A percentile compares a stretch with the other conserved stretches of the same genome.
phyloP scores from a whole-genome alignment of 768 basidiomycete species.

The Russula emetica region DNA sequence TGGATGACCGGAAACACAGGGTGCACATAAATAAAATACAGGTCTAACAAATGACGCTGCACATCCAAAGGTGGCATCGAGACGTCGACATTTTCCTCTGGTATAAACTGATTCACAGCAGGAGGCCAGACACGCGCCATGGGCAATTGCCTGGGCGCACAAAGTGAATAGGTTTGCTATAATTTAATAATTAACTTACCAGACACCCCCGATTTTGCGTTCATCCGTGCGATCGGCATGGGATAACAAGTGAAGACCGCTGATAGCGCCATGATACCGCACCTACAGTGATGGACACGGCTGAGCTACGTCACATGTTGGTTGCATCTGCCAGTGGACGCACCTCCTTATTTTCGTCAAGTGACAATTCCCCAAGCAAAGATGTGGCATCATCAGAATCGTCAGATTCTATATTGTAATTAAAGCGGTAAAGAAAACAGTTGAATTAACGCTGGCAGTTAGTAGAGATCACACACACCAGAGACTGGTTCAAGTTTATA shows the following conservation, averaged over 20 bases:
- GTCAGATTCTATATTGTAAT: slow-evolving; percentile 24
- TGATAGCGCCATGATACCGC: slow-evolving; percentile 76
- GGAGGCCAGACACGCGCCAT: slow-evolving; percentile 76
- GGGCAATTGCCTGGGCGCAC: slow-evolving; percentile 52
- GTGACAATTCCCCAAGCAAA: slow-evolving; percentile 63
- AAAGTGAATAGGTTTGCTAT: slow-evolving; percentile 6
- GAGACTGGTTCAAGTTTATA: slow-evolving; percentile 48
- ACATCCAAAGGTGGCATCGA: slow-evolving; percentile 55
- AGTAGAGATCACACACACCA: slow-evolving; percentile 10
- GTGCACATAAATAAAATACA: slow-evolving; percentile 83
- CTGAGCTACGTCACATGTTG: slow-evolving; percentile 31
- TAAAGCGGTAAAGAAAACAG: not conserved
- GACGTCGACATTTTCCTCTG: slow-evolving; percentile 44
- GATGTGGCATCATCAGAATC: slow-evolving; percentile 43
- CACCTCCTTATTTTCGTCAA: slow-evolving; percentile 75
- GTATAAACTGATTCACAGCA: slow-evolving; percentile 42
- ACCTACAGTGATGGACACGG: slow-evolving; percentile 46
- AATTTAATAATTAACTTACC: slow-evolving; percentile 38
- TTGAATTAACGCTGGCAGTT: not conserved
- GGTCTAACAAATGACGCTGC: slow-evolving; percentile 63
- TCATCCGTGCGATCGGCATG: slow-evolving; percentile 61
- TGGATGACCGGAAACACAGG: slow-evolving; percentile 81
- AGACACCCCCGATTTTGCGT: slow-evolving; percentile 64
- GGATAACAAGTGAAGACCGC: slow-evolving; percentile 72
- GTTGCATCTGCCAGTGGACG: not conserved